Conservation (phyloP, 306 rosid species). For the Vigna nakashimae region DNA sequence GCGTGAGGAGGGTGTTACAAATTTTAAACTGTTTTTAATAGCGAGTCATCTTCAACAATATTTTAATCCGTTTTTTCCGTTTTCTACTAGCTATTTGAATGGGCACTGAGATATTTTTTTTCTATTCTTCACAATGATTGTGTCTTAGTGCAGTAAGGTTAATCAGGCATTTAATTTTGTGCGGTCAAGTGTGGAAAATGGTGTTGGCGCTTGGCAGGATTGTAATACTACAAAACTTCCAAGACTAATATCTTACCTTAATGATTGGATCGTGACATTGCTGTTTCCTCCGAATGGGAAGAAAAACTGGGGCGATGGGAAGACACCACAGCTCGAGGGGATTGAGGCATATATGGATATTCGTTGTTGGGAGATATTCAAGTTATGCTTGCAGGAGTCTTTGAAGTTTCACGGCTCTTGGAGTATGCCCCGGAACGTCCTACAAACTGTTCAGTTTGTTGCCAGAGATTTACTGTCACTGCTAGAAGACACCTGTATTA, state of each 20-base stretch:
- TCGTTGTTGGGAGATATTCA: slow-evolving; percentile 85
- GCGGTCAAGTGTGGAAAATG: slow-evolving; percentile 48
- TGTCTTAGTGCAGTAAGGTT: slow-evolving; percentile 78
- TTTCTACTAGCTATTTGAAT: slow-evolving; percentile 3
- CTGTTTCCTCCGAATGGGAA: slow-evolving; percentile 68
- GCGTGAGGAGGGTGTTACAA: not conserved
- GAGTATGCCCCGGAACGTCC: slow-evolving; percentile 68
- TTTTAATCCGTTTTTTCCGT: not conserved
- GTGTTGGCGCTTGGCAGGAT: slow-evolving; percentile 41
- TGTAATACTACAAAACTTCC: slow-evolving; percentile 63
- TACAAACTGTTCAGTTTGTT: slow-evolving; percentile 60
- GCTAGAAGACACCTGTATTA: slow-evolving; percentile 41
- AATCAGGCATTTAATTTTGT: slow-evolving; percentile 72
- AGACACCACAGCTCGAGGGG: slow-evolving; percentile 49
- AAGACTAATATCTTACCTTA: slow-evolving; percentile 62
- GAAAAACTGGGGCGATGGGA: slow-evolving; percentile 47
- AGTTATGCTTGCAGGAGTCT: slow-evolving; percentile 81
- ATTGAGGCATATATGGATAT: slow-evolving; percentile 65
- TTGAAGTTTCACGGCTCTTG: slow-evolving; percentile 56
- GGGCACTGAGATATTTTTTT: not conserved
- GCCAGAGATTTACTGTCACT: slow-evolving; percentile 59
- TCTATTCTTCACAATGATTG: slow-evolving; percentile 5
- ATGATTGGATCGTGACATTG: slow-evolving; percentile 83
- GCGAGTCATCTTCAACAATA: not conserved
- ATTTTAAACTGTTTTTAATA: not conserved